phyloP scores from a whole-genome alignment of 148 eudicot genomes.

The Drosera capensis region DNA sequence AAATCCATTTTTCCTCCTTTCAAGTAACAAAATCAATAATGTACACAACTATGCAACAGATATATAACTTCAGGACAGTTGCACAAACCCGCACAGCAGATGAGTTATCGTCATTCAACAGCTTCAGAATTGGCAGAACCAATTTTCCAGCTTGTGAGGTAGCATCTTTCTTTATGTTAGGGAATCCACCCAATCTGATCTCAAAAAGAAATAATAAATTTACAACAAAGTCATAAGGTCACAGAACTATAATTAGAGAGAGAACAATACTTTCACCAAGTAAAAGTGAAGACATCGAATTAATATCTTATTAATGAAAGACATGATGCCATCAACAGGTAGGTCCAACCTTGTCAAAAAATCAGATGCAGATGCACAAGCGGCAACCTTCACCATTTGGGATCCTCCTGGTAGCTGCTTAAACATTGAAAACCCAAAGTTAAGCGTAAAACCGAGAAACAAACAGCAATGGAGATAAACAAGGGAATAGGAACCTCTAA shows the following conservation, averaged over 20 bases:
- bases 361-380: slow-evolving; percentile 76
- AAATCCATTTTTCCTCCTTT: too few species aligned
- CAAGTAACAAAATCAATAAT: too few species aligned
- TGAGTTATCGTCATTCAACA: slow-evolving; percentile 49
- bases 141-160: slow-evolving; percentile 46
- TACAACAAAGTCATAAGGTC: too few species aligned
- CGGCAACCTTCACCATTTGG: slow-evolving; percentile 57
- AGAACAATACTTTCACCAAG: neutral
- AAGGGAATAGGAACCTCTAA: neutral
- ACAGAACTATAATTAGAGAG: too few species aligned
- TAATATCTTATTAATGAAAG: too few species aligned
- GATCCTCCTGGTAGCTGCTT: slow-evolving; percentile 51
- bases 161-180: slow-evolving; percentile 65
- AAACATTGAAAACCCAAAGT: slow-evolving; percentile 3
- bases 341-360: slow-evolving; percentile 79
- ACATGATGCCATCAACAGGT: too few species aligned
- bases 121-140: slow-evolving; percentile 51
- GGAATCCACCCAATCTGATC: slow-evolving; percentile 59
- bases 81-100: slow-evolving; percentile 48
- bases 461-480: neutral
- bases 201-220: neutral
- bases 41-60: too few species aligned
- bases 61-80: too few species aligned
- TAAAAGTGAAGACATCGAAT: neutral
- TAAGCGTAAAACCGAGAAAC: neutral